A percentile compares a stretch with the other conserved stretches of the same genome.
Evolutionary conservation across 139 green algal genomes (phyloP).

Genomic region (Chlamydomonas schloesseri): DNA sequence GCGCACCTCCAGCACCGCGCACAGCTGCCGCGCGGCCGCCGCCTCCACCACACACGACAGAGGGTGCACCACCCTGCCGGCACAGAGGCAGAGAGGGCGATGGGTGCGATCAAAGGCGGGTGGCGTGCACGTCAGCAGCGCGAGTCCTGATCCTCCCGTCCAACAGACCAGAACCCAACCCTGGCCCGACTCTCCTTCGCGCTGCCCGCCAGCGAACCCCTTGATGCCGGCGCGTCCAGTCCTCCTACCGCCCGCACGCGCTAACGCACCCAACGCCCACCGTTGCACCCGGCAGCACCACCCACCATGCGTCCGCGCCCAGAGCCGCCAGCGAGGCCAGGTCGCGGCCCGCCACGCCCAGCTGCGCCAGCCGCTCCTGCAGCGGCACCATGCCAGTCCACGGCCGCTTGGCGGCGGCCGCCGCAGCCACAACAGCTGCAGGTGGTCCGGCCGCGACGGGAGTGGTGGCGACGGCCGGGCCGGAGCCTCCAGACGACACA

Average conservation of each 20-base stretch:
- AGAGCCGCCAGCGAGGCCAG: constrained; percentile 32
- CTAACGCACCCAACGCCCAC: neutral
- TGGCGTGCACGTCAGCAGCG: no score
- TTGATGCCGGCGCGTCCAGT: no score
- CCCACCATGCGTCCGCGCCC: constrained; percentile 23
- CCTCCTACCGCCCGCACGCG: no score
- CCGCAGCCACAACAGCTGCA: no score
- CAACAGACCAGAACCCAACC: no score
- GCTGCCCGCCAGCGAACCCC: no score
- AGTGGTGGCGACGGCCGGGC: no score
- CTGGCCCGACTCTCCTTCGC: neutral
- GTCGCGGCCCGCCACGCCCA: constrained; percentile 17
- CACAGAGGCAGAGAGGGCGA: neutral
- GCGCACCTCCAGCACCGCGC: constrained; percentile 34
- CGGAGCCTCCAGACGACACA: no score
- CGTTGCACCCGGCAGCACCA: no score
- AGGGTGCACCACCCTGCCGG: constrained; percentile 33
- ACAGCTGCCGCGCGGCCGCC: constrained; percentile 34
- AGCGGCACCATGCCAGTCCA: constrained; percentile 36
- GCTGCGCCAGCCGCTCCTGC: constrained; percentile 43
- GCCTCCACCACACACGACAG: constrained; percentile 45
- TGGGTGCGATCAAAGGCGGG: no score
- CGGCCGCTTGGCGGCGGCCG: neutral
- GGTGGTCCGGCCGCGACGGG: no score
- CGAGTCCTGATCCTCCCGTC: no score